Evolutionary conservation across 768 basidiomycete species (phyloP).

Genomic region (Crucibulum laeve): DNA sequence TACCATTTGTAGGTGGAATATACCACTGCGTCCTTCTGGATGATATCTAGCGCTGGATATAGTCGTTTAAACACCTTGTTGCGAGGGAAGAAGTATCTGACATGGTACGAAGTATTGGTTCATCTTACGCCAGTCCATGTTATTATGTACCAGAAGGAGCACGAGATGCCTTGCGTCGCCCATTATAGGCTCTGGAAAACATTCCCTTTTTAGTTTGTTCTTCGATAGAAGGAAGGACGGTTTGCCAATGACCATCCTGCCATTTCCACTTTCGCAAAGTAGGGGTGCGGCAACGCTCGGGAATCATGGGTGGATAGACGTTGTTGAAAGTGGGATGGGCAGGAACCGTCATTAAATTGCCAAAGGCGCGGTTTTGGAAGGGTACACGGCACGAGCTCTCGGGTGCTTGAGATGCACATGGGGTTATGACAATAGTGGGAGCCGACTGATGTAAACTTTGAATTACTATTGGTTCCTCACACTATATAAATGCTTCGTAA

Average conservation of each 20-base stretch:
- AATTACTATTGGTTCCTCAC: conserved; percentile 20
- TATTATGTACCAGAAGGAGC: background rate
- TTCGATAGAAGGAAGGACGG: conserved; percentile 37
- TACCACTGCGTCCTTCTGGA: too few species aligned
- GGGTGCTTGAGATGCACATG: conserved; percentile 32
- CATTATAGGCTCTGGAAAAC: conserved; percentile 27
- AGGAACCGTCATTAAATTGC: conserved; percentile 46
- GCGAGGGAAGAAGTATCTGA: too few species aligned
- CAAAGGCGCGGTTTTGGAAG: conserved; percentile 51
- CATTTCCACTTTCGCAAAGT: conserved; percentile 40
- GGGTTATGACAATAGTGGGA: conserved; percentile 50
- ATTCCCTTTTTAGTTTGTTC: conserved; percentile 42
- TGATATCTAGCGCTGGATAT: too few species aligned
- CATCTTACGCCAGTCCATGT: too few species aligned
- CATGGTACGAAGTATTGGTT: too few species aligned
- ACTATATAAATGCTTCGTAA: background rate
- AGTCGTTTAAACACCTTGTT: too few species aligned
- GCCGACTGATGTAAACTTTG: conserved; percentile 27
- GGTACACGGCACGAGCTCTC: conserved; percentile 44
- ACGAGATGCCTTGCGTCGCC: conserved; percentile 7
- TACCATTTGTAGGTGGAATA: too few species aligned
- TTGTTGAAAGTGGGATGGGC: conserved; percentile 41
- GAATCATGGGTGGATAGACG: conserved; percentile 38
- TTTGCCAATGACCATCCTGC: conserved; percentile 51
- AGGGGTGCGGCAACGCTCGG: conserved; percentile 17